These are phyloP conservation scores for Pseudogymnoascus sp. DNA, from an alignment of 2,329 filamentous ascomycete genomes.

Conservation along the genomic window DNA sequence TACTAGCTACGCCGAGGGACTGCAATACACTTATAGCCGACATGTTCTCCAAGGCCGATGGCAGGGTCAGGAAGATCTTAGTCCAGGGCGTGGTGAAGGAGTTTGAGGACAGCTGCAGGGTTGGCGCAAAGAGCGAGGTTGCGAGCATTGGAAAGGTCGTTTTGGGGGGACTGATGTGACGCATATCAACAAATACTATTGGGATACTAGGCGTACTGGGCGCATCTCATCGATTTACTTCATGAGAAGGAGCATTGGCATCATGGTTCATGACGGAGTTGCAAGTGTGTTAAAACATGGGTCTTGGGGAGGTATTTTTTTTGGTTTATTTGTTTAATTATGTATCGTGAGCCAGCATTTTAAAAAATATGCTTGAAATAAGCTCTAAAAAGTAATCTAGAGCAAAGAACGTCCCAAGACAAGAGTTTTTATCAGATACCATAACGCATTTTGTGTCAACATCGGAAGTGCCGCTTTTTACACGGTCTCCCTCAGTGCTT, in stretches of 20 bases:
- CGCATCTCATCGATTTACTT: not conserved
- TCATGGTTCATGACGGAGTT: slow-evolving; percentile 5
- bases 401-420: slow-evolving; percentile 3
- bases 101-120: slow-evolving; percentile 80
- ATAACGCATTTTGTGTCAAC: slow-evolving; percentile 9
- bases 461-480: slow-evolving; percentile 10
- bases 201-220: slow-evolving; percentile 5
- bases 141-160: slow-evolving; percentile 83
- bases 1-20: slow-evolving; percentile 68
- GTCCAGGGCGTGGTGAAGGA: slow-evolving; percentile 81
- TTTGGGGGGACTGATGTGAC: slow-evolving; percentile 70
- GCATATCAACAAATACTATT: not conserved
- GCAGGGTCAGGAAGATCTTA: slow-evolving; percentile 78
- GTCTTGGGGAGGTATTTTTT: slow-evolving; percentile 1
- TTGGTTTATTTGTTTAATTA: not conserved
- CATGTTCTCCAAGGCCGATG: slow-evolving; percentile 83
- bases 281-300: not conserved
- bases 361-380: not conserved
- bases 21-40: slow-evolving; percentile 68
- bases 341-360: not conserved
- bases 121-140: slow-evolving; percentile 71
- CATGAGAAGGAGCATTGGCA: slow-evolving; percentile 5
- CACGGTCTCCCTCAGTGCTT: slow-evolving; percentile 51
- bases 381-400: slow-evolving; percentile 1
- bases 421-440: slow-evolving; percentile 10